Evolutionary conservation across 1,284 basidiomycete species (phyloP).

Genomic region (Lentinula novae-zelandiae): DNA sequence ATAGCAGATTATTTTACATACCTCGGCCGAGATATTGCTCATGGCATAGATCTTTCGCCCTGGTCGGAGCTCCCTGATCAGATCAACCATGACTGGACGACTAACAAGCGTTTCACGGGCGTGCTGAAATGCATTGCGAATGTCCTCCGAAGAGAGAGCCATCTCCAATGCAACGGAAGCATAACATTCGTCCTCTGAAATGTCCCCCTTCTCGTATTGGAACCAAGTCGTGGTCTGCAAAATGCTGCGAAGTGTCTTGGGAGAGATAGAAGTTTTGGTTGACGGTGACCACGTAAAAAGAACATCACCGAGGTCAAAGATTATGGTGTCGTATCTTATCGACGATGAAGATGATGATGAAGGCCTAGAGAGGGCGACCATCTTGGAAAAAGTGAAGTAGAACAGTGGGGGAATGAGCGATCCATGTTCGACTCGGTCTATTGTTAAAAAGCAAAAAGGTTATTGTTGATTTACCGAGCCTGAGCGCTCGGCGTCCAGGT

Average conservation of each 20-base stretch:
- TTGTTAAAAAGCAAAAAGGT: slow-evolving; percentile 7
- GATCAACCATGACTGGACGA: slow-evolving; percentile 39
- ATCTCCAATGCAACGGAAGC: slow-evolving; percentile 38
- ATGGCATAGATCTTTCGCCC: slow-evolving; percentile 48
- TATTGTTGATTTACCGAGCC: slow-evolving; percentile 10
- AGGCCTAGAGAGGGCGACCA: slow-evolving; percentile 2
- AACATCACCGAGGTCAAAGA: slow-evolving; percentile 15
- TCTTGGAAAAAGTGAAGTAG: background rate
- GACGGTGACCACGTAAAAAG: slow-evolving; percentile 49
- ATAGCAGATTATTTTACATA: background rate
- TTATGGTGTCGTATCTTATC: slow-evolving; percentile 10
- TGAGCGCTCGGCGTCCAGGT: background rate
- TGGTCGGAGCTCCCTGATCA: slow-evolving; percentile 44
- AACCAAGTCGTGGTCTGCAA: slow-evolving; percentile 49
- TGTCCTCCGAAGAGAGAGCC: slow-evolving; percentile 32
- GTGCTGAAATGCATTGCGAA: slow-evolving; percentile 39
- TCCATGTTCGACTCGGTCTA: background rate
- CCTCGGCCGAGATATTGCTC: slow-evolving; percentile 49
- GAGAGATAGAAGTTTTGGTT: slow-evolving; percentile 43
- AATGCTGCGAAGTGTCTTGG: slow-evolving; percentile 40
- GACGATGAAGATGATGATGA: background rate
- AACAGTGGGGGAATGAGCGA: background rate
- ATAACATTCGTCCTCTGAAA: slow-evolving; percentile 47
- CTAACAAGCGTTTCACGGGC: slow-evolving; percentile 44
- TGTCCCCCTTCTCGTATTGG: slow-evolving; percentile 49